A percentile compares a stretch with the other conserved stretches of the same genome.
Conservation (phyloP, 164 flowering plant genomes). For the Stephania japonica region DNA sequence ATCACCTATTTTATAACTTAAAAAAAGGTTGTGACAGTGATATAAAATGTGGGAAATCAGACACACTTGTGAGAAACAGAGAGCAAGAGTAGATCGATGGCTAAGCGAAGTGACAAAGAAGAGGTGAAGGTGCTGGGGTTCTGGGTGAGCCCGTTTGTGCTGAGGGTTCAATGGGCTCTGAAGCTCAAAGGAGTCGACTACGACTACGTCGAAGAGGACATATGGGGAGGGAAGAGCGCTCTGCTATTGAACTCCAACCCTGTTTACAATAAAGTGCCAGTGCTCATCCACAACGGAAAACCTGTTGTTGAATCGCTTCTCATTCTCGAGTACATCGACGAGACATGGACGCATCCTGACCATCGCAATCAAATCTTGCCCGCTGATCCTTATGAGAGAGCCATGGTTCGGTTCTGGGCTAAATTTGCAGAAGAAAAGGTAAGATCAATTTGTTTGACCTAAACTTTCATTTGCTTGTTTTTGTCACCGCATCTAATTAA, state of each 20-base stretch:
- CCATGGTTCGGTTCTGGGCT: slow-evolving; percentile 2
- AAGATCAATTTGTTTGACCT: too few relatives aligned
- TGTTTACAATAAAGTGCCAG: neutral
- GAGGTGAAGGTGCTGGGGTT: neutral
- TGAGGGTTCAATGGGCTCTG: neutral
- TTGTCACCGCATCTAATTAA: neutral
- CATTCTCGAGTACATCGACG: neutral
- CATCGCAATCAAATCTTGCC: neutral
- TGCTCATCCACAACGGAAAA: neutral
- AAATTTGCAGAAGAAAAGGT: neutral
- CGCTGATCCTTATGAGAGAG: neutral
- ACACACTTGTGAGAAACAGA: too few relatives aligned
- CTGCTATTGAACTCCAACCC: neutral
- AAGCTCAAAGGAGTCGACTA: neutral
- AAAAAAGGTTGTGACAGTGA: too few relatives aligned
- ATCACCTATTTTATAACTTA: too few relatives aligned
- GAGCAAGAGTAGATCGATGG: too few relatives aligned
- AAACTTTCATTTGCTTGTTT: neutral
- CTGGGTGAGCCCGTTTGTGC: neutral
- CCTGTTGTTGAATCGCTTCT: neutral
- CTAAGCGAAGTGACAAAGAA: too few relatives aligned
- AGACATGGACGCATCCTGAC: neutral
- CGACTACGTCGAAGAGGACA: neutral
- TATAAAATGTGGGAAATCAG: too few relatives aligned
- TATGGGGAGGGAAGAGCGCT: neutral